phyloP scores from a whole-genome alignment of 257 asterid species.

The Catharanthus roseus region DNA sequence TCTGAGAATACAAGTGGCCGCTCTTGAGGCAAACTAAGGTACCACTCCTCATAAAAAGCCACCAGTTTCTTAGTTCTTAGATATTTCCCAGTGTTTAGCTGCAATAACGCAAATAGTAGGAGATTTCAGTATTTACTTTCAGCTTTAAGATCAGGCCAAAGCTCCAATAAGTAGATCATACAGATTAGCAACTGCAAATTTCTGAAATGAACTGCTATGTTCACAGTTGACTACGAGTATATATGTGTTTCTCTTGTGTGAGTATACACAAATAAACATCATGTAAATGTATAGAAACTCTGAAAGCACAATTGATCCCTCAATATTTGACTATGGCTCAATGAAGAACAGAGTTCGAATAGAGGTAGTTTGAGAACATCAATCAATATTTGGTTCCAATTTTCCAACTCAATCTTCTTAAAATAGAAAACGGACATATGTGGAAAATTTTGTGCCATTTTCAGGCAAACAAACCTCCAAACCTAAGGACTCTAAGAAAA shows the following conservation, averaged over 20 bases:
- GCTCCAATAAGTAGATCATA: not conserved
- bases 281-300: not conserved
- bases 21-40: not conserved
- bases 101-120: not conserved
- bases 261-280: not conserved
- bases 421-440: not conserved
- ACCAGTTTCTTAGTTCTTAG: not conserved
- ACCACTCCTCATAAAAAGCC: not conserved
- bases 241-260: not conserved
- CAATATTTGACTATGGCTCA: not conserved
- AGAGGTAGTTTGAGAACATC: conserved; percentile 2
- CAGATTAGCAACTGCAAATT: not conserved
- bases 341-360: not conserved
- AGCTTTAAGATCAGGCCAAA: conserved; percentile 10
- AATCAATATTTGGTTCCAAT: not conserved
- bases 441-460: not conserved
- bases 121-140: not conserved
- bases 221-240: not conserved
- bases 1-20: too few relatives aligned
- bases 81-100: conserved; percentile 1
- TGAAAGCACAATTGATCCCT: not conserved
- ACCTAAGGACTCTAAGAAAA: not conserved
- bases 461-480: not conserved
- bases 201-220: not conserved
- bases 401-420: not conserved